phyloP scores from a whole-genome alignment of 1,284 basidiomycete species.

The Ceratobasidium sp. region DNA sequence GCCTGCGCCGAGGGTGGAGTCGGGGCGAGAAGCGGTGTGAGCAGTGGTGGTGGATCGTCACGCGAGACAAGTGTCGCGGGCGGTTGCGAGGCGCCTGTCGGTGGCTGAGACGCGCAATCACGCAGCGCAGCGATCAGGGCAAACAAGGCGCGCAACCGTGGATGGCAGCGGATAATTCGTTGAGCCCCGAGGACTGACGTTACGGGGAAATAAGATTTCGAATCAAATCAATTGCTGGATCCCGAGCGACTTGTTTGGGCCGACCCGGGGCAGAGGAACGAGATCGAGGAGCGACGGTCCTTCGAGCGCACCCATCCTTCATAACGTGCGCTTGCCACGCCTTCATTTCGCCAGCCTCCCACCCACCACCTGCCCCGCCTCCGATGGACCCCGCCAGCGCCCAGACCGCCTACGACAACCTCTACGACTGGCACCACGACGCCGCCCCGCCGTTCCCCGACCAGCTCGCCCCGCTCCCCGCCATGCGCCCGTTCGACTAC shows the following conservation, averaged over 20 bases:
- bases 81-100: slow-evolving; percentile 13
- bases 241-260: slow-evolving; percentile 12
- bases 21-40: not conserved
- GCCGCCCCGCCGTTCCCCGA: not conserved
- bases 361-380: not conserved
- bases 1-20: slow-evolving; percentile 14
- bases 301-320: not conserved
- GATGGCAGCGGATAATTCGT: slow-evolving; percentile 19
- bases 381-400: not conserved
- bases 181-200: slow-evolving; percentile 30
- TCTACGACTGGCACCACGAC: not conserved
- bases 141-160: slow-evolving; percentile 4
- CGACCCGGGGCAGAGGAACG: slow-evolving; percentile 12
- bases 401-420: not conserved
- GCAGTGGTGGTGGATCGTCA: not conserved
- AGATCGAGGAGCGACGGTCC: slow-evolving; percentile 17
- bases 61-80: not conserved
- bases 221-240: slow-evolving; percentile 34
- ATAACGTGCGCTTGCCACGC: not conserved
- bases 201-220: slow-evolving; percentile 39
- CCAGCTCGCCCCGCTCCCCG: too few relatives aligned
- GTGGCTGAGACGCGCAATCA: slow-evolving; percentile 4
- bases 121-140: slow-evolving; percentile 16
- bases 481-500: not conserved
- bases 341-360: slow-evolving; percentile 33